Evolutionary conservation across 176 grass and related monocot genomes (phyloP).

Genomic region (Thalia dealbata): DNA sequence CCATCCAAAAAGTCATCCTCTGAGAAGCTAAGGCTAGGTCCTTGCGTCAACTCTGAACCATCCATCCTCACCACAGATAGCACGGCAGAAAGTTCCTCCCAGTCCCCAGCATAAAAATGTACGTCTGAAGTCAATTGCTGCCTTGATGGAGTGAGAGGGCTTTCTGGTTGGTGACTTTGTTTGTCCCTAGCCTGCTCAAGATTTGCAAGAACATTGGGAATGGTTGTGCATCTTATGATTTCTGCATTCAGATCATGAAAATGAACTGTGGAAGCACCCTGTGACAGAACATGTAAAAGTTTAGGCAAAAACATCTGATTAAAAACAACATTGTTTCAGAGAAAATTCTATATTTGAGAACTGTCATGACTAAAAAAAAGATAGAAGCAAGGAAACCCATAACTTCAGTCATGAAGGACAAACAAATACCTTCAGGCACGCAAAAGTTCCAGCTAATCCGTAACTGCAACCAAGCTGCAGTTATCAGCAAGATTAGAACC

Average conservation of each 20-base stretch:
- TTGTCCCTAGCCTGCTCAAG: constrained; percentile 70
- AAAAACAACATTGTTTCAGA: background rate
- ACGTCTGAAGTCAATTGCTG: constrained; percentile 49
- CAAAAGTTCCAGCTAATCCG: constrained; percentile 77
- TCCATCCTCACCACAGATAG: constrained; percentile 56
- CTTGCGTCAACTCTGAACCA: constrained; percentile 13
- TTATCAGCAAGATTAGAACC: constrained; percentile 20
- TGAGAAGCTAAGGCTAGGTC: constrained; percentile 66
- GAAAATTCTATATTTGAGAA: background rate
- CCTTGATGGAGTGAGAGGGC: constrained; percentile 82
- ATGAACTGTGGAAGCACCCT: constrained; percentile 82
- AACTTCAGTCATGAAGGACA: constrained; percentile 7
- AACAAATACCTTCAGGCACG: constrained; percentile 70
- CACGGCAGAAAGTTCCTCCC: constrained; percentile 68
- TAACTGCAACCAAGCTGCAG: constrained; percentile 82
- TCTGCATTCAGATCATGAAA: constrained; percentile 93
- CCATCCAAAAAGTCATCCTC: constrained; percentile 87
- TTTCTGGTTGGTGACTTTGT: constrained; percentile 63
- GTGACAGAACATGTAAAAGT: constrained; percentile 17
- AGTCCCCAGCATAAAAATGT: constrained; percentile 85
- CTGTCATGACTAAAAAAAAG: background rate
- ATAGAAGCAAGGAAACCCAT: background rate
- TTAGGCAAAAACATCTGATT: constrained; percentile 9
- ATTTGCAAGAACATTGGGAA: constrained; percentile 92
- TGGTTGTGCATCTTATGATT: constrained; percentile 70